phyloP scores from a whole-genome alignment of 495 filamentous ascomycete genomes.

The Xanthoparmelia taractica region DNA sequence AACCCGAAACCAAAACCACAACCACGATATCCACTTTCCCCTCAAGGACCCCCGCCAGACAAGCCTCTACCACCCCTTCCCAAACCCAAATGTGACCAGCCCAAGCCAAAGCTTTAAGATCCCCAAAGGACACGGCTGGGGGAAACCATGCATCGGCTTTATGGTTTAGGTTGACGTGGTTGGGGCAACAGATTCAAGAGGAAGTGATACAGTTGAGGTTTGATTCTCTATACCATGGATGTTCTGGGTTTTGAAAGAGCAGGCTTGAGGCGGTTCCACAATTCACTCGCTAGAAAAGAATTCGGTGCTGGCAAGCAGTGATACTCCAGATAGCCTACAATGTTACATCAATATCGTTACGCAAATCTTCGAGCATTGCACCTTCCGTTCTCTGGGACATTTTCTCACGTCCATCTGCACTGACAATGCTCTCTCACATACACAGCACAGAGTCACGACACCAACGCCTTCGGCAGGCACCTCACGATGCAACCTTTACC shows the following conservation, averaged over 20 bases:
- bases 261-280: background rate
- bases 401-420: background rate
- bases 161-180: background rate
- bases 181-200: background rate
- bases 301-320: background rate
- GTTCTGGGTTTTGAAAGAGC: background rate
- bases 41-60: background rate
- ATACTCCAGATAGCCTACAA: background rate
- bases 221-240: background rate
- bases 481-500: background rate
- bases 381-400: background rate
- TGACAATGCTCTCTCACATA: background rate
- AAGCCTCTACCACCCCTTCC: background rate
- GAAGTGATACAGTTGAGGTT: background rate
- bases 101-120: background rate
- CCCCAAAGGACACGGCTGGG: background rate
- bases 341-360: background rate
- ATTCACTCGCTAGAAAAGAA: background rate
- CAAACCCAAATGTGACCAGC: background rate
- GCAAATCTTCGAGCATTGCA: background rate
- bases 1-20: background rate
- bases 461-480: background rate
- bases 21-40: background rate
- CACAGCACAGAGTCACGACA: background rate
- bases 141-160: background rate